These are phyloP conservation scores for Neltuma alba DNA, from an alignment of 306 rosid genomes.

Conservation along the genomic window DNA sequence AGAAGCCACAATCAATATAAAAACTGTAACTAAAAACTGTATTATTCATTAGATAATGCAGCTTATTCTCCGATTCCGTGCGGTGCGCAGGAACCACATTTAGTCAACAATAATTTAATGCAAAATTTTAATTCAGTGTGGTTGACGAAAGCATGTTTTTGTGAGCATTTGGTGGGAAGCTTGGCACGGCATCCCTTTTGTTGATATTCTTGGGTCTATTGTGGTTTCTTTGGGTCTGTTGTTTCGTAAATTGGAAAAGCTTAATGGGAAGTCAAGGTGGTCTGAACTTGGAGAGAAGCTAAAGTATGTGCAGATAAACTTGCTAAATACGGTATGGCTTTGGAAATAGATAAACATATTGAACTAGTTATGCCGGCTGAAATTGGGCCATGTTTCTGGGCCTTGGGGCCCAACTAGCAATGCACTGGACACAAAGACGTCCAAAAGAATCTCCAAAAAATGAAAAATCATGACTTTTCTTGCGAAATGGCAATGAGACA, in stretches of 20 bases:
- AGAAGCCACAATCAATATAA: conserved; percentile 24
- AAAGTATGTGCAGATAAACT: neutral
- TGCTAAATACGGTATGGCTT: neutral
- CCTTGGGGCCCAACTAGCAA: neutral
- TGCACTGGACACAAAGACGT: neutral
- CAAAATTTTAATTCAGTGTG: neutral
- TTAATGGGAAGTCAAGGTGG: neutral
- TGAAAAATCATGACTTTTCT: conserved; percentile 19
- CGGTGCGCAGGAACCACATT: neutral
- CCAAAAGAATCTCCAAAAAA: conserved; percentile 18
- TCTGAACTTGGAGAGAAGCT: neutral
- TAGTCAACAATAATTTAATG: neutral
- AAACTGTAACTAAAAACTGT: neutral
- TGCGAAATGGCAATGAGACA: conserved; percentile 2
- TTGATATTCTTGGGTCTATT: neutral
- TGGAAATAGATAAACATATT: neutral
- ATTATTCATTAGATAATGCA: neutral
- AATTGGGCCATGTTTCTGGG: neutral
- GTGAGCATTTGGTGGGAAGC: neutral
- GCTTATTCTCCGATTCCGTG: neutral
- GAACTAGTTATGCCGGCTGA: neutral
- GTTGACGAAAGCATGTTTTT: neutral
- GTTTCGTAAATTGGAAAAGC: neutral
- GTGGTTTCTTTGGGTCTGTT: neutral
- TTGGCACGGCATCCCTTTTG: neutral